Percentiles rank a stretch among this genome's conserved stretches.
phyloP scores from a whole-genome alignment of 441 rosid genomes.

The Jatropha multifida region DNA sequence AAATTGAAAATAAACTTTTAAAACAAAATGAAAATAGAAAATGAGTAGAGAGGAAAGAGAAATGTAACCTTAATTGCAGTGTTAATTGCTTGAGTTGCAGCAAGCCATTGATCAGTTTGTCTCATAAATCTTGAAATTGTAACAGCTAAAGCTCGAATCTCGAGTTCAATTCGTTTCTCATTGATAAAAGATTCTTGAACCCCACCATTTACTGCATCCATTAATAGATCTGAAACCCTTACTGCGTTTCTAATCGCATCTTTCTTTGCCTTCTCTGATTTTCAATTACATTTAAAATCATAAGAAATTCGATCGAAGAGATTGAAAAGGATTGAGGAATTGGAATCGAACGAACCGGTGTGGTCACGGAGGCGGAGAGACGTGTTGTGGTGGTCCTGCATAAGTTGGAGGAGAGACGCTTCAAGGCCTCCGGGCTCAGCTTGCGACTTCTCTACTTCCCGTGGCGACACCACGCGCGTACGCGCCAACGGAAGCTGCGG shows the following conservation, averaged over 20 bases:
- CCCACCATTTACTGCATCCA: conserved; percentile 75
- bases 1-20: too few relatives aligned
- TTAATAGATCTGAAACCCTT: conserved; percentile 62
- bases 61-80: conserved; percentile 53
- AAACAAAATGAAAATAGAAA: background rate
- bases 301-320: background rate
- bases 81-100: conserved; percentile 62
- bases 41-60: background rate
- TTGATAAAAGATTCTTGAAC: conserved; percentile 62
- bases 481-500: conserved; percentile 45
- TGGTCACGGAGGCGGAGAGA: conserved; percentile 58
- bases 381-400: conserved; percentile 52
- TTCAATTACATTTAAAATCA: background rate
- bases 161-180: conserved; percentile 72
- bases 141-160: conserved; percentile 55
- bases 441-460: conserved; percentile 37
- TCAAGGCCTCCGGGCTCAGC: conserved; percentile 49
- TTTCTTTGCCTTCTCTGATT: conserved; percentile 63
- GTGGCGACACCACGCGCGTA: conserved; percentile 27
- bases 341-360: conserved; percentile 38
- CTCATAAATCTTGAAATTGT: conserved; percentile 55
- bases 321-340: background rate
- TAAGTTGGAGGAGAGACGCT: conserved; percentile 56
- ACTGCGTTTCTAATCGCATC: conserved; percentile 56
- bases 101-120: conserved; percentile 75